These are phyloP conservation scores for Chaetomium olivaceum DNA, from an alignment of 2,329 filamentous ascomycete species.

Conservation along the genomic window DNA sequence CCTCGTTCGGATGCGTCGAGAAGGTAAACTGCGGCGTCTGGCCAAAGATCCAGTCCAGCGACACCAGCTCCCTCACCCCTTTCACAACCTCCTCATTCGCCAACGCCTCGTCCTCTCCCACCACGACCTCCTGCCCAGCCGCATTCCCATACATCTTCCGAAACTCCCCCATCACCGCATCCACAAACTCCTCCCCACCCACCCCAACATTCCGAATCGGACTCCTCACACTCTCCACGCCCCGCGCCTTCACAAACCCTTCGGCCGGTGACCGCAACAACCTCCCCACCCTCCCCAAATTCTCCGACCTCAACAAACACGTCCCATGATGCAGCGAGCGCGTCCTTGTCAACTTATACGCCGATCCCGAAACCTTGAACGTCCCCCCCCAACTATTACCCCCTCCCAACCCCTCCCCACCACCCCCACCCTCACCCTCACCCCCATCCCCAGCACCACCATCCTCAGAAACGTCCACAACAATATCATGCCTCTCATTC, in stretches of 20 bases:
- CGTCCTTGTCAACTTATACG: slow-evolving; percentile 84
- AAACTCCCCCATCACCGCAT: slow-evolving; percentile 66
- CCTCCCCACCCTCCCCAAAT: slow-evolving; percentile 66
- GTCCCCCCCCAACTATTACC: too few relatives aligned
- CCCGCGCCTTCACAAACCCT: slow-evolving; percentile 73
- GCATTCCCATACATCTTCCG: slow-evolving; percentile 60
- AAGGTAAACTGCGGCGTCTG: slow-evolving; percentile 86
- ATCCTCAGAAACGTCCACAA: slow-evolving; percentile 49
- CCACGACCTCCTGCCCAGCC: slow-evolving; percentile 37
- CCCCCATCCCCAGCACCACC: not conserved
- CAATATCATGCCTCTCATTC: slow-evolving; percentile 91
- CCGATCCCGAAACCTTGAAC: slow-evolving; percentile 61
- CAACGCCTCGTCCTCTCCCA: slow-evolving; percentile 52
- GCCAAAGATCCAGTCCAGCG: slow-evolving; percentile 73
- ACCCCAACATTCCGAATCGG: slow-evolving; percentile 77
- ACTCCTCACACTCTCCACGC: slow-evolving; percentile 89
- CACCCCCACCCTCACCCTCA: not conserved
- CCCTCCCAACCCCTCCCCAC: too few relatives aligned
- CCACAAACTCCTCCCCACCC: slow-evolving; percentile 47
- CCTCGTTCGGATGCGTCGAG: slow-evolving; percentile 59
- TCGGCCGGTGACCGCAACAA: slow-evolving; percentile 78
- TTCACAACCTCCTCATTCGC: slow-evolving; percentile 44
- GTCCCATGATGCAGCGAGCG: slow-evolving; percentile 92
- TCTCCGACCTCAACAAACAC: slow-evolving; percentile 75
- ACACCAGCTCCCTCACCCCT: slow-evolving; percentile 44